Conservation (phyloP, 441 rosid genomes). For the Gossypium gossypioides region DNA sequence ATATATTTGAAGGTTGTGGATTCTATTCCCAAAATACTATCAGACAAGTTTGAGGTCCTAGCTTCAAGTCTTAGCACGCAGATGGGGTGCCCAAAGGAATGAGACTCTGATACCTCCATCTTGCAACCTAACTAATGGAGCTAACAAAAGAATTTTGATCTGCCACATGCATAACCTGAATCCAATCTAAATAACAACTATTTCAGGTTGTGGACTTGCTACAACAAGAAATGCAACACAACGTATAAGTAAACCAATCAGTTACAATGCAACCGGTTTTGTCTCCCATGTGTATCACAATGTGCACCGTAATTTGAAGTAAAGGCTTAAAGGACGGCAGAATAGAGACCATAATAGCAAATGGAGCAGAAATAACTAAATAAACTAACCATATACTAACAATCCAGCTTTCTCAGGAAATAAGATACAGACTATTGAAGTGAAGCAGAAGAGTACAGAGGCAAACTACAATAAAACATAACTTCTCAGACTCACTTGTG, state of each 20-base stretch:
- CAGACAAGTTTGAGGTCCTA: not conserved
- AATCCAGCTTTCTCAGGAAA: not conserved
- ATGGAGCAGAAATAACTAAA: not conserved
- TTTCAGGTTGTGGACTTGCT: not conserved
- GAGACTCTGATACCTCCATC: not conserved
- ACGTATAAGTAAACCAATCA: not conserved
- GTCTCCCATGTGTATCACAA: not conserved
- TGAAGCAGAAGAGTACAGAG: not conserved
- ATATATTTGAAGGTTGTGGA: conserved; percentile 1
- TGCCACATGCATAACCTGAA: not conserved
- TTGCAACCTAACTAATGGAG: not conserved
- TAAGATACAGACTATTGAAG: not conserved
- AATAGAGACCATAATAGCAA: not conserved
- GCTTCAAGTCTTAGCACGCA: not conserved
- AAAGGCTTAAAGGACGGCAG: not conserved
- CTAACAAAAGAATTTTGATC: not conserved
- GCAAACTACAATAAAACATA: conserved; percentile 4
- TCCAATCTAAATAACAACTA: not conserved
- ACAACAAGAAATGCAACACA: not conserved
- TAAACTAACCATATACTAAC: not conserved
- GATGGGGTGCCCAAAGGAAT: not conserved
- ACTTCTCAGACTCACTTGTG: conserved; percentile 50
- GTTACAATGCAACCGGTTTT: not conserved
- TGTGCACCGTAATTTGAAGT: not conserved
- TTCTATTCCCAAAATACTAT: not conserved